phyloP scores from a whole-genome alignment of 192 early-diverging fungal genomes.

The Backusella parvicylindrica region DNA sequence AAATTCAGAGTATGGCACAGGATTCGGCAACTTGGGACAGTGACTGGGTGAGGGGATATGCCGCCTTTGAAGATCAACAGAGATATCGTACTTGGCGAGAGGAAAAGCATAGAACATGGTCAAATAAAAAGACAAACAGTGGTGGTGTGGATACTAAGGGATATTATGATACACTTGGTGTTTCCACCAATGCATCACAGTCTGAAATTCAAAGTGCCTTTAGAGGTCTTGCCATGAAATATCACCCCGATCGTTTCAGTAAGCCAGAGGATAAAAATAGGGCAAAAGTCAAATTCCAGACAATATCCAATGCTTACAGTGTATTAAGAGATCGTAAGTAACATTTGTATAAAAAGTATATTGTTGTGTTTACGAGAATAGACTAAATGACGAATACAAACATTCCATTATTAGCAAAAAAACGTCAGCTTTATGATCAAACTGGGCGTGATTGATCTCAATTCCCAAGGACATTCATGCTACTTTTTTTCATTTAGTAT shows the following conservation, averaged over 20 bases:
- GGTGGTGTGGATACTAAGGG: slow-evolving; percentile 37
- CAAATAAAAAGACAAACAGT: not conserved
- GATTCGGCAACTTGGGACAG: slow-evolving; percentile 41
- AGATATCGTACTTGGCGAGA: slow-evolving; percentile 27
- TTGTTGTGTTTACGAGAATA: not conserved
- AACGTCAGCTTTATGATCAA: slow-evolving; percentile 23
- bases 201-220: slow-evolving; percentile 51
- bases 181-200: slow-evolving; percentile 30
- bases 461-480: too few species aligned
- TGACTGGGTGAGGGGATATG: slow-evolving; percentile 47
- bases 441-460: slow-evolving; percentile 14
- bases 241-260: slow-evolving; percentile 46
- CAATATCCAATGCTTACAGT: slow-evolving; percentile 47
- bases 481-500: not conserved
- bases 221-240: slow-evolving; percentile 40
- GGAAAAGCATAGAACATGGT: slow-evolving; percentile 6
- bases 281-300: slow-evolving; percentile 51
- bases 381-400: not conserved
- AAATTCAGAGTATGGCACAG: slow-evolving; percentile 37
- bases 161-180: slow-evolving; percentile 41
- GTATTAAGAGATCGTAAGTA: slow-evolving; percentile 48
- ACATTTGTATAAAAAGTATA: not conserved
- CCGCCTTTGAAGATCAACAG: slow-evolving; percentile 33
- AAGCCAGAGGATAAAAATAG: slow-evolving; percentile 42
- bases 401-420: slow-evolving; percentile 18